Evolutionary conservation across 2,329 filamentous ascomycete genomes (phyloP).

Genomic region (Pseudogymnoascus sp.): DNA sequence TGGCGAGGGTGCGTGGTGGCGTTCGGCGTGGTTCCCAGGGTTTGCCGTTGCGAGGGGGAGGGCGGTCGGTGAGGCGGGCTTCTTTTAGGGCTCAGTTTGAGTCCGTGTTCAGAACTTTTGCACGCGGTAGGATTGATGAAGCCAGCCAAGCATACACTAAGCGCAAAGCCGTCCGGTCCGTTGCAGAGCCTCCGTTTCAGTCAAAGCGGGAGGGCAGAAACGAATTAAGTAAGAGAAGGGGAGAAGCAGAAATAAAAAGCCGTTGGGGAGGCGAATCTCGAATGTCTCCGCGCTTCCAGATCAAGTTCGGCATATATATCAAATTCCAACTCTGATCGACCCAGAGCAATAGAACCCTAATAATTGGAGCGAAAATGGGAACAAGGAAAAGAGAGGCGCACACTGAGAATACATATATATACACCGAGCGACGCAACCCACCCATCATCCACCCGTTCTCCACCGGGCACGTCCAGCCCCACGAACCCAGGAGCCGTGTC

Average conservation of each 20-base stretch:
- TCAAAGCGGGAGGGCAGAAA: background rate
- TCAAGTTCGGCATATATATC: background rate
- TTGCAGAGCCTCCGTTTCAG: background rate
- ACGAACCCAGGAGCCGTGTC: constrained; percentile 6
- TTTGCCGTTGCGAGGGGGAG: background rate
- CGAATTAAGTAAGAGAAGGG: background rate
- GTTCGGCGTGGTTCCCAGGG: background rate
- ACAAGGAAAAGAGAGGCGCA: background rate
- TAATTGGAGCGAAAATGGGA: background rate
- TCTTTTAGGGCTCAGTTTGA: background rate
- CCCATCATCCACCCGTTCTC: background rate
- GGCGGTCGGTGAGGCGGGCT: background rate
- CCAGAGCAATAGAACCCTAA: background rate
- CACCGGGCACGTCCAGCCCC: constrained; percentile 6
- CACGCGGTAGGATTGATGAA: background rate
- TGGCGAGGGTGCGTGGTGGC: background rate
- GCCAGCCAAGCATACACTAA: background rate
- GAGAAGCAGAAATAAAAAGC: background rate
- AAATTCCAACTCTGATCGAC: background rate
- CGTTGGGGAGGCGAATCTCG: background rate
- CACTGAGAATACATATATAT: constrained; percentile 1
- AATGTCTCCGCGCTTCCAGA: background rate
- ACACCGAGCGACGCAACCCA: constrained; percentile 1
- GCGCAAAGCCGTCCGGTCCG: background rate
- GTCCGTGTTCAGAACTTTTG: background rate